Conservation (phyloP, 192 early-diverging fungal genomes). For the Phlyctochytrium arcticum region DNA sequence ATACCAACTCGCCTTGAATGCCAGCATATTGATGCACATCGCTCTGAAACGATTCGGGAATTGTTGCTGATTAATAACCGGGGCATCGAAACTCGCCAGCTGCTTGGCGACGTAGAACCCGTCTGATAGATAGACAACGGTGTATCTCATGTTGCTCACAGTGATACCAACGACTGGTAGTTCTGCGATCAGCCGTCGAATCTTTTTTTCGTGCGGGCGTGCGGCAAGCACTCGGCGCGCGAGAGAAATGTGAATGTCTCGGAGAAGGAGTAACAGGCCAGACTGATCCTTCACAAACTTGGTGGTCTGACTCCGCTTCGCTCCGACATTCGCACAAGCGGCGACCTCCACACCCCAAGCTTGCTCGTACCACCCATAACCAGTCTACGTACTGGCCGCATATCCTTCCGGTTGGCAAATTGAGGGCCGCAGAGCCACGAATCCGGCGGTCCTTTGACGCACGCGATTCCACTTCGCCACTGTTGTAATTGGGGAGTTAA, state of each 20-base stretch:
- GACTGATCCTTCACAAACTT: background rate
- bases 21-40: background rate
- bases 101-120: background rate
- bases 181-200: background rate
- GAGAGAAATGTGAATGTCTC: background rate
- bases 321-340: background rate
- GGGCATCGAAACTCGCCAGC: background rate
- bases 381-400: no score
- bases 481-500: no score
- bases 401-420: no score
- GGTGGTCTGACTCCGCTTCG: background rate
- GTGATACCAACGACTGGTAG: background rate
- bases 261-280: background rate
- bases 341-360: background rate
- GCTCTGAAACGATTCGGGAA: background rate
- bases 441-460: background rate
- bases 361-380: background rate
- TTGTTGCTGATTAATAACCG: background rate
- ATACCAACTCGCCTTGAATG: no score
- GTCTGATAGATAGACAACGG: background rate
- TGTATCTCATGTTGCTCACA: background rate
- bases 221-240: background rate
- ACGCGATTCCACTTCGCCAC: constrained; percentile 1
- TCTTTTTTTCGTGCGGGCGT: background rate
- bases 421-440: no score